Evolutionary conservation across 441 rosid species (phyloP).

Genomic region (Melastoma candidum): DNA sequence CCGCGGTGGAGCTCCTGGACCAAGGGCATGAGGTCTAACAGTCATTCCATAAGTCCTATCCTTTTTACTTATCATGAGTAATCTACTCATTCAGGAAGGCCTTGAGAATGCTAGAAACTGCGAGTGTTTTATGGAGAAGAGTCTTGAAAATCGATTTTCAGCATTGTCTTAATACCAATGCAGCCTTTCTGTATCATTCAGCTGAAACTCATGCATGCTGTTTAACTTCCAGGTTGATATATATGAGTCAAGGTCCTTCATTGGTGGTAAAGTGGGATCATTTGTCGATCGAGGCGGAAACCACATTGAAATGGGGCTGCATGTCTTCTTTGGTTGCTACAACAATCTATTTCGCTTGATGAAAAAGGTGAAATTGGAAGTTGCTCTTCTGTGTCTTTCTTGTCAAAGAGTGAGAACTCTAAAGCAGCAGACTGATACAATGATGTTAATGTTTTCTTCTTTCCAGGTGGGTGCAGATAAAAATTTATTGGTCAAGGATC

Average conservation of each 20-base stretch:
- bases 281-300: slow-evolving; percentile 90
- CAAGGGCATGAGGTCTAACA: slow-evolving; percentile 84
- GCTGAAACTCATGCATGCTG: not conserved
- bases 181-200: too few species aligned
- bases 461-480: slow-evolving; percentile 78
- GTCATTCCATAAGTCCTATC: too few species aligned
- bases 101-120: too few species aligned
- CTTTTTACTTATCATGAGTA: too few species aligned
- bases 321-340: slow-evolving; percentile 97
- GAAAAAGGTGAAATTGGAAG: slow-evolving; percentile 58
- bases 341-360: slow-evolving; percentile 91
- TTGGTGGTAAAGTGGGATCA: slow-evolving; percentile 98
- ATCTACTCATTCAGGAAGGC: too few species aligned
- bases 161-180: too few species aligned
- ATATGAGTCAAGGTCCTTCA: slow-evolving; percentile 80
- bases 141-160: too few species aligned
- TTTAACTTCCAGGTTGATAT: slow-evolving; percentile 64
- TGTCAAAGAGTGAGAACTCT: not conserved
- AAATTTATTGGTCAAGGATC: slow-evolving; percentile 90
- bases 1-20: slow-evolving; percentile 93
- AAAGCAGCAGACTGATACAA: slow-evolving; percentile 6
- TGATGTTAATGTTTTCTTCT: slow-evolving; percentile 8
- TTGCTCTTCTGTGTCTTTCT: not conserved
- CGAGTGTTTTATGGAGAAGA: too few species aligned
- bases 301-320: slow-evolving; percentile 97